These are phyloP conservation scores for Plantago ovata DNA, from an alignment of 257 asterid species.

Conservation along the genomic window DNA sequence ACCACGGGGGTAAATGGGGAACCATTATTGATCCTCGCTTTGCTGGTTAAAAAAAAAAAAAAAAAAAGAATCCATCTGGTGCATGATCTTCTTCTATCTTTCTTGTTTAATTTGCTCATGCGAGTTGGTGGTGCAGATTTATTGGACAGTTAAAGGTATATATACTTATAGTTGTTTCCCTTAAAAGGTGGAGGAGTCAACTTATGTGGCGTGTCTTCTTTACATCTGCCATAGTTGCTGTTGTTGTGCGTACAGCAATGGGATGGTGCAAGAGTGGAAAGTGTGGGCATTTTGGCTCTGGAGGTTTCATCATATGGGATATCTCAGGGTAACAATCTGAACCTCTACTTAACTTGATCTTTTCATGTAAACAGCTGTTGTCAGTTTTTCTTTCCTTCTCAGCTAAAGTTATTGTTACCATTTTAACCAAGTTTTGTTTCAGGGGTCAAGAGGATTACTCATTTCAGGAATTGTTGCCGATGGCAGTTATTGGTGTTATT, in stretches of 20 bases:
- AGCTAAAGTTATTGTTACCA: slow-evolving; percentile 11
- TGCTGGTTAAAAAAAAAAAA: no score
- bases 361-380: slow-evolving; percentile 11
- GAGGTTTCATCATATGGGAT: slow-evolving; percentile 99
- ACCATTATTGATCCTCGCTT: no score
- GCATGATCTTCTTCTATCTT: no score
- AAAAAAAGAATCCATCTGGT: no score
- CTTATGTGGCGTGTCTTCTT: slow-evolving; percentile 99
- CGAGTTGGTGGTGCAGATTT: no score
- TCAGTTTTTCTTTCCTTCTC: slow-evolving; percentile 20
- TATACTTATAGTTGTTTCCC: slow-evolving; percentile 17
- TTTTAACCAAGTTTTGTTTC: slow-evolving; percentile 38
- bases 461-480: slow-evolving; percentile 86
- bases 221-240: slow-evolving; percentile 97
- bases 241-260: slow-evolving; percentile 94
- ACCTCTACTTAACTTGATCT: slow-evolving; percentile 5
- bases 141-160: slow-evolving; percentile 9
- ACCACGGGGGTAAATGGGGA: no score
- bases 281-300: slow-evolving; percentile 98
- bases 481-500: slow-evolving; percentile 94
- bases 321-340: slow-evolving; percentile 72
- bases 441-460: slow-evolving; percentile 99
- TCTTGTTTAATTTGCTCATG: no score
- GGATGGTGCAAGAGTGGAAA: slow-evolving; percentile 98
- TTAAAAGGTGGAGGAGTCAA: slow-evolving; percentile 99